Evolutionary conservation across 2,329 filamentous ascomycete species (phyloP), one percentile per base, ranked within the genome.

Genomic region (Trichoderma sp.): DNA sequence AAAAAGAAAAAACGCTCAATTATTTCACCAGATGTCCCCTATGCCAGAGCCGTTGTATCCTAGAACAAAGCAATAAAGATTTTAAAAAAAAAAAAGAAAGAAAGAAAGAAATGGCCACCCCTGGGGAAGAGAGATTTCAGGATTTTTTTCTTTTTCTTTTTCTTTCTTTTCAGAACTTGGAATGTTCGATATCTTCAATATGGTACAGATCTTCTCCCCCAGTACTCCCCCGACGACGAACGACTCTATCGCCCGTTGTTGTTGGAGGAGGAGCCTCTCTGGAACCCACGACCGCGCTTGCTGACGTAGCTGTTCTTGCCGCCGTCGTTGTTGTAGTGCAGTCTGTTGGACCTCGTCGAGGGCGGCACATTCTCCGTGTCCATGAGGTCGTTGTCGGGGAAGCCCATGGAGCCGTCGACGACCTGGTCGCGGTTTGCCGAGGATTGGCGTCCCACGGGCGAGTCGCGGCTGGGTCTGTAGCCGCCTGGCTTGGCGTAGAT

Each of bases 401-500:
- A 87, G 6, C 86, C 85, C 74, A 83, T 78, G 2, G 80, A 81
- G 13, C 86, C 86, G 69, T 88, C 86, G 7, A 87, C 76, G 17
- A 87, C 71, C 27, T 81, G 77, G 66, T 79, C 80, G 63, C 80
- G 72, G 27, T 19, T 34, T 45, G 73, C 71, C 7, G 70, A 73
- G 57, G 70, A 73, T 59, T 76, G 70, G 70, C 76, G 70, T 70
- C 74, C 65, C 70, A 70, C 70, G 37, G 75, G 70, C 39, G 72
- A 72, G 69, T 76, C 76, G 69, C 80, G 80, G 69, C 83, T 83
- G 3, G 85, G 79, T 76, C 92, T 92, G 70, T 77, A 77, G 69
- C 80, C 81, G 69, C 84, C 84, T 4, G 85, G 79, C 76, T 92
- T 92, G 77, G 88, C 81, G 76, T 90, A 93, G 45, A 94, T 90